These are phyloP conservation scores for Purpureocillium takamizusanense DNA, from an alignment of 2,329 filamentous ascomycete genomes.

Conservation along the genomic window DNA sequence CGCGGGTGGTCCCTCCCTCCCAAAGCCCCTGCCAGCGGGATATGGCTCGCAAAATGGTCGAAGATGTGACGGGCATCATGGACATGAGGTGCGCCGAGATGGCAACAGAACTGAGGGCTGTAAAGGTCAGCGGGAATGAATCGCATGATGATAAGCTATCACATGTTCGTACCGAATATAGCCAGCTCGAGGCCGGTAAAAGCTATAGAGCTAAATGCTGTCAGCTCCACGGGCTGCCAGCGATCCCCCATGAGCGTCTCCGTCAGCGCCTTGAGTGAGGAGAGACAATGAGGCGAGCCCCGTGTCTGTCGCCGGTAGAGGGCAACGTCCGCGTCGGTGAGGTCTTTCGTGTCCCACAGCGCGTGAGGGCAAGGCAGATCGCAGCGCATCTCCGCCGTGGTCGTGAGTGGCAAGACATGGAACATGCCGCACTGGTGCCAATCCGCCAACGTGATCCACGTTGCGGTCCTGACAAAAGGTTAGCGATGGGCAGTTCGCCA, in stretches of 20 bases:
- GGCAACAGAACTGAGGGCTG: conserved; percentile 2
- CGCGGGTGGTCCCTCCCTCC: conserved; percentile 1
- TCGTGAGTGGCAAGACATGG: conserved; percentile 12
- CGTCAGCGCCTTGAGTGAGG: neutral
- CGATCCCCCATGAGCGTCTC: neutral
- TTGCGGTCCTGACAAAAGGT: conserved; percentile 9
- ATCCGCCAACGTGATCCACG: conserved; percentile 14
- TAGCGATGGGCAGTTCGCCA: neutral
- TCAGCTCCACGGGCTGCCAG: neutral
- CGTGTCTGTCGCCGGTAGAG: neutral
- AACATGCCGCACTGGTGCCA: conserved; percentile 18
- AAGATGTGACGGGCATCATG: conserved; percentile 3
- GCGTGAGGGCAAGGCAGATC: conserved; percentile 13
- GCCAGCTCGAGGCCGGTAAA: neutral
- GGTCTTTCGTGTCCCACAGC: conserved; percentile 15
- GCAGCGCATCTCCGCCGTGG: conserved; percentile 13
- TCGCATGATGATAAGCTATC: no score
- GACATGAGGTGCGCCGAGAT: conserved; percentile 7
- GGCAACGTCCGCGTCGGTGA: conserved; percentile 8
- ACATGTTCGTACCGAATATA: neutral
- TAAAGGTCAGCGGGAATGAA: neutral
- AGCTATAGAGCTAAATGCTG: neutral
- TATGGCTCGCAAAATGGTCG: conserved; percentile 8
- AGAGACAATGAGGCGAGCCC: neutral
- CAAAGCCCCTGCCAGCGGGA: conserved; percentile 13